Base-by-base conservation (phyloP, 352 stramenopile genomes). In the Phytophthora brassicae region DNA sequence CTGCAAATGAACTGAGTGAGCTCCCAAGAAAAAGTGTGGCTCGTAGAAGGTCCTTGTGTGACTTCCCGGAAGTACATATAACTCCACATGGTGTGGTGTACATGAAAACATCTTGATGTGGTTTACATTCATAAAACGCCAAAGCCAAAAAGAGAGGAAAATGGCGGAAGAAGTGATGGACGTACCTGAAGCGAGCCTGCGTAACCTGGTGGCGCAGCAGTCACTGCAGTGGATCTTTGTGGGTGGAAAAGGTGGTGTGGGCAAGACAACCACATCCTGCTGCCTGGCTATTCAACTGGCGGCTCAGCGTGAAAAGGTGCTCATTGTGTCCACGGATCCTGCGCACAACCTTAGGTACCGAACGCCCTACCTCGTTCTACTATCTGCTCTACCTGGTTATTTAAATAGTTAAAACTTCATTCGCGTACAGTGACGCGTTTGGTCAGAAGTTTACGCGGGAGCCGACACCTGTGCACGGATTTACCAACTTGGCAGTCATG, bases 321-420 rank as follows among this genome's bases (percentile, higher is more conserved):
- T 99, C 43, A 97, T 99, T 61, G 94, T 99, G 41, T 99, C 95
- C n/a, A 99, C 97, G 19, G 97, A 99, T 74, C 97, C 97, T 0
- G 97, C 97, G n/a, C 97, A 99, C 83, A 99, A 99, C 81, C 83
- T 99, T 49, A 96, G 82, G 86, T 92, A 42, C 14, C 13, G 8
- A 38, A 9, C 16, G 50, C 11, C 39, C 24, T 51, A 17, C 29
- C 20, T 9, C 11, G 14, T 20, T 48, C n/a, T 29, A 17, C 31
- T n/a, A n/a, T 23, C n/a, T 14, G 6, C 1, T 36, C 49, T 50
- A 26, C 36, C n/a, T 46, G n/a, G n/a, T n/a, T n/a, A n/a, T n/a
- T n/a, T n/a, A n/a, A n/a, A n/a, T n/a, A n/a, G n/a, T n/a, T n/a
- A n/a, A n/a, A n/a, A n/a, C n/a, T n/a, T n/a, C n/a, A n/a, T n/a